Evolutionary conservation across 2,329 filamentous ascomycete genomes (phyloP).

Genomic region (Fusarium incarnatum): DNA sequence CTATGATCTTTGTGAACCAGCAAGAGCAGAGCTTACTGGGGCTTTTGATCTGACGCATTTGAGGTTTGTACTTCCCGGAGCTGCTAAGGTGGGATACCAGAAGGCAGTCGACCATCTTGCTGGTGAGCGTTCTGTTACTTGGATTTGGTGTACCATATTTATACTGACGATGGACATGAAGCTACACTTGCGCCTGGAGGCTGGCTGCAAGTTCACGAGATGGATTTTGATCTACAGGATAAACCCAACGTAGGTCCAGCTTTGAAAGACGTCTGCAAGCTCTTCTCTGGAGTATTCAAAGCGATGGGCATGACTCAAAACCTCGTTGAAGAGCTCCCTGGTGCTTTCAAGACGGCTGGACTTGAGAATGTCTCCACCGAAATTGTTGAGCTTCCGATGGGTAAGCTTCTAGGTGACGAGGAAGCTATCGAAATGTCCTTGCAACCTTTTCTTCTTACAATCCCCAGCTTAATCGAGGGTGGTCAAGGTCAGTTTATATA

Average conservation of each 20-base stretch:
- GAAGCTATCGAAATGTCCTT: neutral
- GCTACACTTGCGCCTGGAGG: slow-evolving; percentile 15
- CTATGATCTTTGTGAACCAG: slow-evolving; percentile 10
- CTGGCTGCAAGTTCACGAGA: slow-evolving; percentile 27
- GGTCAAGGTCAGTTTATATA: slow-evolving; percentile 9
- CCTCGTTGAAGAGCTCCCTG: neutral
- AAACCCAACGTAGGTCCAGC: neutral
- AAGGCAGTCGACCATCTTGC: slow-evolving; percentile 2
- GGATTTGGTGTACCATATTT: fast-evolving
- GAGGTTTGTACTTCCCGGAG: slow-evolving; percentile 12
- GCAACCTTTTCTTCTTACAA: slow-evolving; percentile 13
- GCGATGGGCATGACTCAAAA: slow-evolving; percentile 8
- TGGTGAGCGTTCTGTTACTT: neutral
- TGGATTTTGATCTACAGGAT: slow-evolving; percentile 4
- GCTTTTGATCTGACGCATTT: slow-evolving; percentile 18
- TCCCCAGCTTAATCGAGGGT: slow-evolving; percentile 6
- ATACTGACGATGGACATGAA: neutral
- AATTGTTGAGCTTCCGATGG: slow-evolving; percentile 12
- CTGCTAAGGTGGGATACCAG: slow-evolving; percentile 1
- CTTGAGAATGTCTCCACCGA: neutral
- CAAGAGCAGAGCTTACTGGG: neutral
- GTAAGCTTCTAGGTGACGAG: slow-evolving; percentile 1
- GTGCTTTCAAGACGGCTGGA: neutral
- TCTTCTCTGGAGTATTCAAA: slow-evolving; percentile 16
- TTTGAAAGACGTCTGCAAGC: slow-evolving; percentile 1